Conservation (phyloP, 352 stramenopile genomes). For the Globisporangium paddicum region DNA sequence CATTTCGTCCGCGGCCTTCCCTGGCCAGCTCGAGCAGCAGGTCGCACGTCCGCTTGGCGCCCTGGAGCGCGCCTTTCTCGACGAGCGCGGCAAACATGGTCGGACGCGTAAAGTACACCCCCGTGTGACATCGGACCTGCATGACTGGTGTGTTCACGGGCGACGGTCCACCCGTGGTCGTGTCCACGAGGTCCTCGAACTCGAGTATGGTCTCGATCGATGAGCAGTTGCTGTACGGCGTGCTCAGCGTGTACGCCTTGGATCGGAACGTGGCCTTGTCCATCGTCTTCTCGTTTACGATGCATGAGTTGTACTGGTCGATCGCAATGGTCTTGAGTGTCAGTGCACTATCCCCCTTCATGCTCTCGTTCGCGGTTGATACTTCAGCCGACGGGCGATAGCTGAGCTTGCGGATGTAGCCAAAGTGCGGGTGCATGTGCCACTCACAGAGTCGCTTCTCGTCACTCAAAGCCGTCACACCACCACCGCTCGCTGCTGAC, state of each 20-base stretch:
- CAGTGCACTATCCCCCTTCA: background rate
- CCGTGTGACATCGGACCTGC: constrained; percentile 19
- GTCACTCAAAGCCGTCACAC: background rate
- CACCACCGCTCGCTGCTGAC: background rate
- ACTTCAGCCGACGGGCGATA: constrained; percentile 23
- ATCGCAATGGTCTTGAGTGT: constrained; percentile 39
- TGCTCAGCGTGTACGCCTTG: constrained; percentile 63
- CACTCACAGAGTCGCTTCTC: constrained; percentile 33
- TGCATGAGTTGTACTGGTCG: constrained; percentile 55
- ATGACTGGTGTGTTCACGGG: constrained; percentile 17
- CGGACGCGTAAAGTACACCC: constrained; percentile 26
- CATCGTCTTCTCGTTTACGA: constrained; percentile 27
- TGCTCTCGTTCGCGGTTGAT: constrained; percentile 1
- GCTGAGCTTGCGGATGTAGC: constrained; percentile 43
- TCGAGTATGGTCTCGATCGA: constrained; percentile 58
- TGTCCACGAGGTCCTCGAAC: constrained; percentile 27
- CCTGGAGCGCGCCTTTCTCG: constrained; percentile 23
- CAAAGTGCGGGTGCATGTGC: constrained; percentile 48
- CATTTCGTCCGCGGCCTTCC: constrained; percentile 11
- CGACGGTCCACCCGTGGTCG: constrained; percentile 4
- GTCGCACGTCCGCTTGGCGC: constrained; percentile 23
- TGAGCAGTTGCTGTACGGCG: constrained; percentile 62
- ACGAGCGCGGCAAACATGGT: constrained; percentile 24
- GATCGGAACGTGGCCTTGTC: constrained; percentile 38
- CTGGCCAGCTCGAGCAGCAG: constrained; percentile 18